Evolutionary conservation across 495 filamentous ascomycete species (phyloP).

Genomic region (Patellaria atrata): DNA sequence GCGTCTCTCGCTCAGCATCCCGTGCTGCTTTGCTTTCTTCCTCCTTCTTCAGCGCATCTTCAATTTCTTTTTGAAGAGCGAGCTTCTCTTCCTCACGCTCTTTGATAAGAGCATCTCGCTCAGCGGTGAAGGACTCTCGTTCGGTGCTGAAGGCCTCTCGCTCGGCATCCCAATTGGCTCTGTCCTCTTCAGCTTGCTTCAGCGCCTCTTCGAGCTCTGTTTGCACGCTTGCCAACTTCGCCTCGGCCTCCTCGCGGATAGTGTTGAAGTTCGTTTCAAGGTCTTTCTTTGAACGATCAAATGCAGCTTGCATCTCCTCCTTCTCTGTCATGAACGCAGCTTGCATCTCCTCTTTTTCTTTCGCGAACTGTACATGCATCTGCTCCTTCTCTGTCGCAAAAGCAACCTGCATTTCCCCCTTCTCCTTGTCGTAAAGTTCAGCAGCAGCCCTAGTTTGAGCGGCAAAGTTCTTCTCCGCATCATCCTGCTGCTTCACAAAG

Average conservation of each 20-base stretch:
- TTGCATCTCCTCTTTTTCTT: conserved; percentile 7
- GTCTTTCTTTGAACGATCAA: conserved; percentile 15
- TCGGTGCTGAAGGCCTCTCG: conserved; percentile 15
- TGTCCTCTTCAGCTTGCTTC: conserved; percentile 16
- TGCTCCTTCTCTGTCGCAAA: conserved; percentile 2
- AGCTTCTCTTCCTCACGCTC: too few species aligned
- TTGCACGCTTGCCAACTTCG: conserved; percentile 15
- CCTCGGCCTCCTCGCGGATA: conserved; percentile 16
- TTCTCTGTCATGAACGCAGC: conserved; percentile 15
- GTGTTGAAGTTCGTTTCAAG: conserved; percentile 14
- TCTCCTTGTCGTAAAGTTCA: too few species aligned
- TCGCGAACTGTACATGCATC: conserved; percentile 6
- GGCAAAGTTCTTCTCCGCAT: too few species aligned
- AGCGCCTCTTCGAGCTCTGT: conserved; percentile 20
- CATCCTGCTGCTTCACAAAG: too few species aligned
- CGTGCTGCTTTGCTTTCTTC: conserved; percentile 17
- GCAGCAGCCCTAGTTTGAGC: too few species aligned
- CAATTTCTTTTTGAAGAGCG: conserved; percentile 18
- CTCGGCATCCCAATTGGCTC: conserved; percentile 16
- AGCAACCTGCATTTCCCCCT: too few species aligned
- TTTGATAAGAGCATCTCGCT: too few species aligned
- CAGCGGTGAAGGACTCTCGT: too few species aligned
- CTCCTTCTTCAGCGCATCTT: conserved; percentile 19
- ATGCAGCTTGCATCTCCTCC: conserved; percentile 13
- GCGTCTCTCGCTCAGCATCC: conserved; percentile 16